Evolutionary conservation across 2,329 filamentous ascomycete genomes (phyloP).

Genomic region (Sporothrix mexicana): DNA sequence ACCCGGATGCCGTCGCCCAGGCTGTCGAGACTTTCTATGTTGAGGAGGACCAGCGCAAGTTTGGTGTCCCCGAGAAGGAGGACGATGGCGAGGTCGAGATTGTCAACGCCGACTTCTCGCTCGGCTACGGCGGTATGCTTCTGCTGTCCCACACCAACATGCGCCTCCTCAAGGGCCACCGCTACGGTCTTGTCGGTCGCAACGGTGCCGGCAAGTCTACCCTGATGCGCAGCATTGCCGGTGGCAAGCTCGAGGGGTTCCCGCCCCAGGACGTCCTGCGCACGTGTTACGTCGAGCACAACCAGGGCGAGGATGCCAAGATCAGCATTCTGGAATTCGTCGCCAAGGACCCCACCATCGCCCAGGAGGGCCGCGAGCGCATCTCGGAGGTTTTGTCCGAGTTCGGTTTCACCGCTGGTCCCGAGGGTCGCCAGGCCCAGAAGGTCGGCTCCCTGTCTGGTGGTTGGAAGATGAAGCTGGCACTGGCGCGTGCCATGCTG

Average conservation of each 20-base stretch:
- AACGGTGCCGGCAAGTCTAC: constrained; percentile 99
- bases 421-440: constrained; percentile 85
- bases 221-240: constrained; percentile 86
- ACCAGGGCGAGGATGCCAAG: constrained; percentile 96
- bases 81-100: constrained; percentile 94
- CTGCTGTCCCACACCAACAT: constrained; percentile 90
- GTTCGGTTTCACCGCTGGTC: constrained; percentile 91
- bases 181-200: constrained; percentile 97
- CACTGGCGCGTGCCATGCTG: constrained; percentile 93
- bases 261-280: constrained; percentile 88
- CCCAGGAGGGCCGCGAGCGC: constrained; percentile 75
- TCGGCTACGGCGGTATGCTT: constrained; percentile 97
- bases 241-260: constrained; percentile 96
- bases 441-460: constrained; percentile 94
- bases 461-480: constrained; percentile 99
- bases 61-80: constrained; percentile 80
- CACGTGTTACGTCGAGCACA: constrained; percentile 98
- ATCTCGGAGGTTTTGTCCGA: constrained; percentile 85
- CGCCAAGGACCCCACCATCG: constrained; percentile 84
- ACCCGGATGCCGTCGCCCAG: constrained; percentile 68
- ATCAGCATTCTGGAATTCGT: constrained; percentile 95
- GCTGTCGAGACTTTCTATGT: constrained; percentile 79
- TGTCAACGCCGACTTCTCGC: constrained; percentile 96
- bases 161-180: constrained; percentile 87
- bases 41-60: constrained; percentile 85